Evolutionary conservation across 371 early-diverging fungal species (phyloP), one percentile per base, ranked within the genome.

Genomic region (Haplosporangium sp.): DNA sequence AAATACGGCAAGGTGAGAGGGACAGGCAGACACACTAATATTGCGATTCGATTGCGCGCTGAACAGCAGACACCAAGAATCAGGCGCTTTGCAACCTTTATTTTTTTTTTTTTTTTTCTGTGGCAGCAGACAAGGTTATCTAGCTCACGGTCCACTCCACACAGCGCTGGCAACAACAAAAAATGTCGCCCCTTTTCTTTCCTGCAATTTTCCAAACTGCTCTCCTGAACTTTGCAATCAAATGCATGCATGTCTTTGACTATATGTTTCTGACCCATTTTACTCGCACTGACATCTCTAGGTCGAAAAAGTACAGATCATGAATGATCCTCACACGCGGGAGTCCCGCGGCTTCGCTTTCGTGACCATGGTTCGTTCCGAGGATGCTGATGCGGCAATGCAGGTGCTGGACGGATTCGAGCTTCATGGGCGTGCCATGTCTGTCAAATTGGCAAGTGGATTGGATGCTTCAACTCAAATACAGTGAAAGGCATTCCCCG

Each of bases 301-400:
- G 92, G 86, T 92, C 45, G 81, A 82, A 55, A 94, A 91, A 69
- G 90, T 90, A 58, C 87, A 89, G 67, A 86, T 93, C 48, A 90
- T 94, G 91, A 86, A 83, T 73, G 94, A 95, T 64, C 94, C 95
- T 21, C 94, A 94, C 79, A 89, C 90, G 20, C 88, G 88, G 45
- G 94, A 95, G 66, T 93, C 92, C 37, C 91, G 93, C 69, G 92
- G 94, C 9, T 95, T 95, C 82, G 96, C 91, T 11, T 95, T 95
- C 68, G 91, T 95, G 53, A 90, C 89, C 53, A 93, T 93, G 89
- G 89, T 87, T 23, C 84, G 84, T 23, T 57, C 86, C 40, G 92
- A 91, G 46, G 93, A 91, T 63, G 96, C 96, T 40, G 92, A 92
- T 13, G 86, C 87, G 62, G 95, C 95, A 12, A 72, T 65, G 56